Evolutionary conservation across 768 basidiomycete genomes (phyloP).

Genomic region (Phlebiopsis gigantea): DNA sequence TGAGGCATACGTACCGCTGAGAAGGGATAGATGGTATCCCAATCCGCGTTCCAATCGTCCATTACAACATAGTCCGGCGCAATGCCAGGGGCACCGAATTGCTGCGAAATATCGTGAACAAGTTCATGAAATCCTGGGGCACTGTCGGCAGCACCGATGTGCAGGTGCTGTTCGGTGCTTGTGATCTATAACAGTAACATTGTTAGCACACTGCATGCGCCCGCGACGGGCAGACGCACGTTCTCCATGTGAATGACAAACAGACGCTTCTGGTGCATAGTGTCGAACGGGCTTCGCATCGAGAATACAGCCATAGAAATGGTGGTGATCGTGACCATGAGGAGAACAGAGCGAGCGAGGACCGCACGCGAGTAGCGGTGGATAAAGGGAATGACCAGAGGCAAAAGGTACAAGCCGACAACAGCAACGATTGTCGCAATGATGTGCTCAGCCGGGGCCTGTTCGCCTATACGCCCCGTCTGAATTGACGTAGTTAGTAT

Average conservation of each 20-base stretch:
- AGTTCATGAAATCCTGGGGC: constrained; percentile 70
- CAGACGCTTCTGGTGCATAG: constrained; percentile 80
- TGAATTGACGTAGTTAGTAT: constrained; percentile 22
- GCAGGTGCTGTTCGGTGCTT: constrained; percentile 65
- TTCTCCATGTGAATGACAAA: constrained; percentile 85
- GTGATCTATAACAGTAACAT: constrained; percentile 46
- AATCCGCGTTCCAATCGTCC: constrained; percentile 79
- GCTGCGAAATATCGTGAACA: constrained; percentile 50
- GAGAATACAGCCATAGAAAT: constrained; percentile 58
- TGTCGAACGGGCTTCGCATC: constrained; percentile 63
- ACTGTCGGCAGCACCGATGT: constrained; percentile 78
- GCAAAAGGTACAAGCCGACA: constrained; percentile 50
- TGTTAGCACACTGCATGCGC: background rate
- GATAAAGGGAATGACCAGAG: constrained; percentile 63
- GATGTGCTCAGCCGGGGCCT: constrained; percentile 84
- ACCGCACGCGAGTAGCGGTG: constrained; percentile 56
- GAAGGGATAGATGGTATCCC: constrained; percentile 84
- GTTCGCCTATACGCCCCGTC: constrained; percentile 79
- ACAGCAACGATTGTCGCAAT: constrained; percentile 72
- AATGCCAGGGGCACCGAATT: constrained; percentile 47
- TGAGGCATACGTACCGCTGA: constrained; percentile 45
- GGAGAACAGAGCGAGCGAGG: constrained; percentile 36
- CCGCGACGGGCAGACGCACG: constrained; percentile 45
- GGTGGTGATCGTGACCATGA: constrained; percentile 42
- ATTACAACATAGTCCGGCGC: constrained; percentile 47